phyloP scores from a whole-genome alignment of 1,284 basidiomycete genomes.

The Moesziomyces aphidis region DNA sequence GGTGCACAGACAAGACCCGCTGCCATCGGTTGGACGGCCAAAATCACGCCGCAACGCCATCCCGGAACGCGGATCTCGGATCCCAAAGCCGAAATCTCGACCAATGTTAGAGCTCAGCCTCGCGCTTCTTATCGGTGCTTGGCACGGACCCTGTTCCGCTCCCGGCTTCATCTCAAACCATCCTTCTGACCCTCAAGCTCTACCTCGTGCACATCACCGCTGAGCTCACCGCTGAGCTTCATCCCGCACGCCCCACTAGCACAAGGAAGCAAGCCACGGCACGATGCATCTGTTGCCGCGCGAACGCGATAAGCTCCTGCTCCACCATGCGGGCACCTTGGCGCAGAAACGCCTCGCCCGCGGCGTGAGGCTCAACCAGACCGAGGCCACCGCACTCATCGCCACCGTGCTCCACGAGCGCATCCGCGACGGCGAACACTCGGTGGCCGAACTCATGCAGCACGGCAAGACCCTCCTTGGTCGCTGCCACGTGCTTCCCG shows the following conservation, averaged over 20 bases:
- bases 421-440: conserved; percentile 91
- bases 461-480: conserved; percentile 82
- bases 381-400: conserved; percentile 90
- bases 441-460: conserved; percentile 87
- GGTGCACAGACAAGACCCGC: neutral
- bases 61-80: conserved; percentile 3
- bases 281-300: conserved; percentile 65
- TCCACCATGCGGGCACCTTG: conserved; percentile 71
- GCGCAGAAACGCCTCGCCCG: conserved; percentile 94
- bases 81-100: neutral
- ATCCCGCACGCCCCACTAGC: neutral
- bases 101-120: neutral
- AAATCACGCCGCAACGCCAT: no score
- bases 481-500: conserved; percentile 86
- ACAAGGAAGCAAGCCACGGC: neutral
- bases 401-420: conserved; percentile 90
- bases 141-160: neutral
- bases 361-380: conserved; percentile 84
- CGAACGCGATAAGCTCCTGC: conserved; percentile 64
- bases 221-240: neutral
- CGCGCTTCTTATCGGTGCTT: neutral
- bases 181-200: neutral
- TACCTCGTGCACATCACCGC: neutral
- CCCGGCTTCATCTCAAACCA: no score
- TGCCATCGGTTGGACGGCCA: no score